A percentile compares a stretch with the other conserved stretches of the same genome.
Conservation (phyloP, 2,329 filamentous ascomycete species). For the Hymenoscyphus fraxineus region DNA sequence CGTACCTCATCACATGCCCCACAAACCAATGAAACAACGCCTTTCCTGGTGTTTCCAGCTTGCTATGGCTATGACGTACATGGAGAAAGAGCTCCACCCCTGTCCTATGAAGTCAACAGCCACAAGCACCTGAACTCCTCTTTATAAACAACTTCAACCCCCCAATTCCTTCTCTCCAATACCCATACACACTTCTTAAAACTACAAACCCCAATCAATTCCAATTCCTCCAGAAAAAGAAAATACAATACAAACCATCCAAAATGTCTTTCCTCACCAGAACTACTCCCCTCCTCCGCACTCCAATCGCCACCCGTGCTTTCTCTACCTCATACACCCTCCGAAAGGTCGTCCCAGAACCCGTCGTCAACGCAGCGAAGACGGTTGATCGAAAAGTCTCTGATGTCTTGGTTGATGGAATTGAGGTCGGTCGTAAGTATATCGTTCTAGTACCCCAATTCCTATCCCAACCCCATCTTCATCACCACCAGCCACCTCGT, state of each 20-base stretch:
- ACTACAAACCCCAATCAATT: not conserved
- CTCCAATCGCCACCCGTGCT: conserved; percentile 38
- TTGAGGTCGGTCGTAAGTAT: conserved; percentile 54
- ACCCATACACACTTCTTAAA: not conserved
- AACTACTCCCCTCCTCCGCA: conserved; percentile 39
- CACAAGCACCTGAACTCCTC: not conserved
- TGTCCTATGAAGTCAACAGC: conserved; percentile 5
- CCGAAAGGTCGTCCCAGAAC: conserved; percentile 49
- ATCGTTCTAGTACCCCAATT: not conserved
- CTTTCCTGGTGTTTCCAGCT: not conserved
- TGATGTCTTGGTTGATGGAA: conserved; percentile 59
- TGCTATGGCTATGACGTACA: not conserved
- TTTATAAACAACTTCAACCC: not conserved
- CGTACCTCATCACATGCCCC: not conserved
- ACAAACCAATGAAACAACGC: not conserved
- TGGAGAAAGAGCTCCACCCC: not conserved
- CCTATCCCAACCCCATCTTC: not conserved
- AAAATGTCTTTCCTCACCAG: conserved; percentile 54
- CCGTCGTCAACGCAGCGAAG: conserved; percentile 58
- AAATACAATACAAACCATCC: conserved; percentile 5
- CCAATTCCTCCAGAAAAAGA: not conserved
- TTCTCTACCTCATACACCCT: conserved; percentile 47
- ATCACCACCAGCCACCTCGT: not conserved
- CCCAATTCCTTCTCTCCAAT: not conserved
- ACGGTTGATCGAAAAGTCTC: conserved; percentile 56